phyloP scores from a whole-genome alignment of 805 yeast genomes.

The Wickerhamiella sergipiensis region DNA sequence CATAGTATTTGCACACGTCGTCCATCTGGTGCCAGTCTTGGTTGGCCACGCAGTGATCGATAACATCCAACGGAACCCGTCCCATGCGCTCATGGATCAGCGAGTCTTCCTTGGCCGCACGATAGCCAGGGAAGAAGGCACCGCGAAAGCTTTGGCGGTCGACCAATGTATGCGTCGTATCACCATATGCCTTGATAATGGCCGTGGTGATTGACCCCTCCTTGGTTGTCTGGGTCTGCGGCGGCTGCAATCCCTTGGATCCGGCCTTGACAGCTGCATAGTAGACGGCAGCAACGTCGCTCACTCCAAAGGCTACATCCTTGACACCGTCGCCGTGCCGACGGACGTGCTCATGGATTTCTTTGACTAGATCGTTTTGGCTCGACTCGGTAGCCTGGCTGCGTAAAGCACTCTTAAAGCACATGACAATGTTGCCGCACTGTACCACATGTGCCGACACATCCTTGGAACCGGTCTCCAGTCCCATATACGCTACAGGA shows the following conservation, averaged over 20 bases:
- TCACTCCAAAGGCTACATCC: conserved; percentile 58
- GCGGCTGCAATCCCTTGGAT: conserved; percentile 30
- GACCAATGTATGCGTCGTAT: conserved; percentile 56
- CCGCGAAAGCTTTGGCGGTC: conserved; percentile 28
- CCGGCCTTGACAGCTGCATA: conserved; percentile 39
- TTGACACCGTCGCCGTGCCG: conserved; percentile 71
- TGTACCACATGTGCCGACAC: conserved; percentile 46
- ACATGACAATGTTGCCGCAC: conserved; percentile 41
- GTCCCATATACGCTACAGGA: conserved; percentile 47
- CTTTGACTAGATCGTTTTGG: conserved; percentile 20
- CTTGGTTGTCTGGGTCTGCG: conserved; percentile 25
- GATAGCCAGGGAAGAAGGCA: conserved; percentile 44
- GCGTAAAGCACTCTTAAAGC: conserved; percentile 30
- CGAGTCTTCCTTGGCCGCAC: conserved; percentile 2
- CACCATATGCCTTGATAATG: conserved; percentile 40
- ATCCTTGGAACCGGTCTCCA: conserved; percentile 51
- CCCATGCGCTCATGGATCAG: conserved; percentile 5
- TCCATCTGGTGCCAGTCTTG: conserved; percentile 58
- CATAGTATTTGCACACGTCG: conserved; percentile 44
- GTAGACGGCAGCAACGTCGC: conserved; percentile 33
- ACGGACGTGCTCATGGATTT: conserved; percentile 34
- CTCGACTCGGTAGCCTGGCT: conserved; percentile 18
- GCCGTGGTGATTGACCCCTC: conserved; percentile 43
- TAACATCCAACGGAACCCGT: conserved; percentile 8
- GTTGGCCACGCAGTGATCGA: conserved; percentile 78